These are phyloP conservation scores for Lepiota brunneoincarnata DNA, from an alignment of 768 basidiomycete genomes.

Conservation along the genomic window DNA sequence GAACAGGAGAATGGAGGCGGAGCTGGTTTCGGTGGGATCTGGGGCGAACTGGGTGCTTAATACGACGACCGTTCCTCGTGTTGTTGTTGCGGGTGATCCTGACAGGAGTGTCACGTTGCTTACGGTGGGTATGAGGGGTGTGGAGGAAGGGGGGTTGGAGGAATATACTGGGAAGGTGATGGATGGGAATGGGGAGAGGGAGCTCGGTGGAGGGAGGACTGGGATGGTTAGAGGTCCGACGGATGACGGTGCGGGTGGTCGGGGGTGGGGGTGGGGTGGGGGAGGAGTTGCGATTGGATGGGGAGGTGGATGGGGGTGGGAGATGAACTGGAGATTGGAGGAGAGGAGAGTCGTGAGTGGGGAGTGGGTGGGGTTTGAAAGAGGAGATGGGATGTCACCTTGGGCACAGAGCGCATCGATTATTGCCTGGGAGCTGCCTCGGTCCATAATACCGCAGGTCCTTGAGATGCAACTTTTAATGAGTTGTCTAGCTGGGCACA, in stretches of 20 bases:
- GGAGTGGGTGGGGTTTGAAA: background rate
- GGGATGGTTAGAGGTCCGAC: too few relatives aligned
- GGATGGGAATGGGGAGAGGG: too few relatives aligned
- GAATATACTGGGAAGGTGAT: too few relatives aligned
- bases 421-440: background rate
- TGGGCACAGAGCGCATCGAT: background rate
- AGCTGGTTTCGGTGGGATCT: background rate
- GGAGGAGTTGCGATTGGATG: background rate
- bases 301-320: too few relatives aligned
- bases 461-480: background rate
- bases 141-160: too few relatives aligned
- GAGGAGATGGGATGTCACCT: background rate
- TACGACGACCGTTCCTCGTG: constrained; percentile 6
- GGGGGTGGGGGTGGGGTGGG: background rate
- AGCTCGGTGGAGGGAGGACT: too few relatives aligned
- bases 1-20: background rate
- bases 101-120: too few relatives aligned
- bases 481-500: background rate
- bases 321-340: too few relatives aligned
- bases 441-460: background rate
- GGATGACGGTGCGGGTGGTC: background rate
- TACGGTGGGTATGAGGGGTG: too few relatives aligned
- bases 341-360: too few relatives aligned
- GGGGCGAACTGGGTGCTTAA: constrained; percentile 9
- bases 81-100: background rate